Percentiles rank a stretch among this genome's conserved stretches.
These are phyloP conservation scores for Pythium folliculosum DNA, from an alignment of 352 stramenopile species.

Conservation along the genomic window DNA sequence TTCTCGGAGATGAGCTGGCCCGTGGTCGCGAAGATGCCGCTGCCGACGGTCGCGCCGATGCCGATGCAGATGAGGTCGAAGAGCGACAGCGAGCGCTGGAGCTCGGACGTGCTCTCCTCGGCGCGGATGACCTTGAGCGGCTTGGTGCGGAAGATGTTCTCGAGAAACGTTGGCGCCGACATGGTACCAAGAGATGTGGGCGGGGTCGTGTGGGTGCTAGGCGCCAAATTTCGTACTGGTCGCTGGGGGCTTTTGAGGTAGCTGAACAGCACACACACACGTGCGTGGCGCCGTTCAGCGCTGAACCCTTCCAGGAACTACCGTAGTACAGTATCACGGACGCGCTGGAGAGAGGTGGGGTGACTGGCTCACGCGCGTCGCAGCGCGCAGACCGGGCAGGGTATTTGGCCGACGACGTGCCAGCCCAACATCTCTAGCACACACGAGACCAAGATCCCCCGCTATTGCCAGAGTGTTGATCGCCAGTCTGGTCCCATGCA, in stretches of 20 bases:
- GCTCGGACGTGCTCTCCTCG: slow-evolving; percentile 66
- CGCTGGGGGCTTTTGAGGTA: not conserved
- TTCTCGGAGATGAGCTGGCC: slow-evolving; percentile 71
- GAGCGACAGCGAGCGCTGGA: slow-evolving; percentile 71
- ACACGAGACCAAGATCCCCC: not conserved
- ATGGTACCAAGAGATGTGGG: not conserved
- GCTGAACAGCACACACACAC: not conserved
- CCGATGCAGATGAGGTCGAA: slow-evolving; percentile 92
- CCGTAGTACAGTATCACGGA: not conserved
- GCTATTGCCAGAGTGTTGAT: not conserved
- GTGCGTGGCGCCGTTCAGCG: not conserved
- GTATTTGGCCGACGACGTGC: too few relatives aligned
- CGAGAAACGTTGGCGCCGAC: slow-evolving; percentile 32
- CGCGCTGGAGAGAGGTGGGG: not conserved
- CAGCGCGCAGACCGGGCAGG: not conserved
- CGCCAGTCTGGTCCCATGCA: slow-evolving; percentile 5
- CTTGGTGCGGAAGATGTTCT: slow-evolving; percentile 70
- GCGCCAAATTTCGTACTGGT: not conserved
- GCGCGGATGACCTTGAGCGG: slow-evolving; percentile 71
- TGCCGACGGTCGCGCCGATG: slow-evolving; percentile 90
- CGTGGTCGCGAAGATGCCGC: slow-evolving; percentile 88
- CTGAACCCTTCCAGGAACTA: too few relatives aligned
- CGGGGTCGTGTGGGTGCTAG: not conserved
- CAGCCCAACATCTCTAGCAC: not conserved
- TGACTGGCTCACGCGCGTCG: slow-evolving; percentile 1